A percentile compares a stretch with the other conserved stretches of the same genome.
phyloP scores from a whole-genome alignment of 768 basidiomycete species.

The Boletus huronensis region DNA sequence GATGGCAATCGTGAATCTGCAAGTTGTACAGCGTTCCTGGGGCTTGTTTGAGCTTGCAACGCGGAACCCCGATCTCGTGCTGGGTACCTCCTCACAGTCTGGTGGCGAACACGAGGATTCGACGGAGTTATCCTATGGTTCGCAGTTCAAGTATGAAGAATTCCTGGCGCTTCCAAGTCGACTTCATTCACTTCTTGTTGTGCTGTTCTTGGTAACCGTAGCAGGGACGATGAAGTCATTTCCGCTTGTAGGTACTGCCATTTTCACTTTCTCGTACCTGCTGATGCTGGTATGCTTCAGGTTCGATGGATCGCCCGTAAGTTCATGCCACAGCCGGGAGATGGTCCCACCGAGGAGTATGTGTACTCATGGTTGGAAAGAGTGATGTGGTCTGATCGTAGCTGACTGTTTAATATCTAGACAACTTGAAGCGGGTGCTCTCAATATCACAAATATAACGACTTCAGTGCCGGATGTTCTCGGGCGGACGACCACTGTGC shows the following conservation, averaged over 20 bases:
- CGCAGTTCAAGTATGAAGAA: slow-evolving; percentile 75
- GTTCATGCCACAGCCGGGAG: slow-evolving; percentile 50
- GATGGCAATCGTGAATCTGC: slow-evolving; percentile 44
- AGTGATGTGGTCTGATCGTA: slow-evolving; percentile 3
- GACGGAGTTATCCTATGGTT: slow-evolving; percentile 50
- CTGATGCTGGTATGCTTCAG: slow-evolving; percentile 22
- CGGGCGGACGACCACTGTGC: slow-evolving; percentile 42
- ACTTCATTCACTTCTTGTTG: slow-evolving; percentile 39
- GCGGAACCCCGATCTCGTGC: slow-evolving; percentile 16
- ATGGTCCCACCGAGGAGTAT: slow-evolving; percentile 64
- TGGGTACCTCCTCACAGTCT: slow-evolving; percentile 14
- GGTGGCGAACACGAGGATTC: slow-evolving; percentile 15
- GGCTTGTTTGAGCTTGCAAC: slow-evolving; percentile 42
- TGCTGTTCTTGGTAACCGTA: slow-evolving; percentile 30
- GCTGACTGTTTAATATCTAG: slow-evolving; percentile 32
- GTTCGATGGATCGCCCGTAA: slow-evolving; percentile 53
- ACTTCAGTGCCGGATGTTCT: slow-evolving; percentile 46
- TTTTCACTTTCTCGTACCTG: not conserved
- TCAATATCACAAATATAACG: slow-evolving; percentile 69
- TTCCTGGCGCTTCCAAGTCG: slow-evolving; percentile 44
- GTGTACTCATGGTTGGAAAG: not conserved
- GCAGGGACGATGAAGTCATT: slow-evolving; percentile 31
- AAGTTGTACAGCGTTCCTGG: slow-evolving; percentile 56
- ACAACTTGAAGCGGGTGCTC: slow-evolving; percentile 53
- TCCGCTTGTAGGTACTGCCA: slow-evolving; percentile 34